Evolutionary conservation across 1,284 basidiomycete genomes (phyloP), one percentile per base, ranked within the genome.

Genomic region (Fomes fomentarius): DNA sequence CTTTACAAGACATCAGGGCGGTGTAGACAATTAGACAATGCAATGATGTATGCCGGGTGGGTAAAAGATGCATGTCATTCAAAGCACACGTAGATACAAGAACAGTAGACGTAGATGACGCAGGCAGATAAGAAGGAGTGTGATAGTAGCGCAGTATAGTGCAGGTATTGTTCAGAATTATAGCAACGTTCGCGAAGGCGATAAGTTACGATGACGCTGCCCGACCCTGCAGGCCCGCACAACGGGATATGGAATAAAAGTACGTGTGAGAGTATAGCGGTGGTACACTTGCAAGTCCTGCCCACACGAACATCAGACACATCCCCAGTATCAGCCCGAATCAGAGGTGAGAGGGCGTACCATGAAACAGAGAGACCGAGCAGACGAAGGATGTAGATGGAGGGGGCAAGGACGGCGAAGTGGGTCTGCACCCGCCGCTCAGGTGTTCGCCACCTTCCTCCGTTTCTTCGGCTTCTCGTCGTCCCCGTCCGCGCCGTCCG

Each of bases 381-480:
- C 14, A 22, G 25, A 4, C 21, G 17, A 24, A 24, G 50, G 34
- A 26, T 31, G 21, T 14, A 17, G 28, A 30, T 12, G 28, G 28
- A 30, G 28, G 6, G 28, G 12, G 12, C 28, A 30, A 30, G n/a
- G n/a, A n/a, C n/a, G n/a, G n/a, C n/a, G n/a, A n/a, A n/a, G n/a
- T n/a, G n/a, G n/a, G n/a, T n/a, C 28, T 6, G 7, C 61, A 31
- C 19, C n/a, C n/a, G 14, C 8, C 10, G 34, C 25, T 53, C 52
- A 54, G 26, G 47, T n/a, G 28, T 50, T 39, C 21, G 38, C 56
- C 21, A 62, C 54, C 60, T 58, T 66, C 41, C 62, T 54, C 47
- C 58, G 57, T 52, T 65, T 65, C 62, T 63, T 63, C 31, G 64
- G 64, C 51, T 61, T 56, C 42, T 65, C 64, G 21, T 61, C 64